Evolutionary conservation across 352 stramenopile genomes (phyloP).

Genomic region (Phytopythium helicoides): DNA sequence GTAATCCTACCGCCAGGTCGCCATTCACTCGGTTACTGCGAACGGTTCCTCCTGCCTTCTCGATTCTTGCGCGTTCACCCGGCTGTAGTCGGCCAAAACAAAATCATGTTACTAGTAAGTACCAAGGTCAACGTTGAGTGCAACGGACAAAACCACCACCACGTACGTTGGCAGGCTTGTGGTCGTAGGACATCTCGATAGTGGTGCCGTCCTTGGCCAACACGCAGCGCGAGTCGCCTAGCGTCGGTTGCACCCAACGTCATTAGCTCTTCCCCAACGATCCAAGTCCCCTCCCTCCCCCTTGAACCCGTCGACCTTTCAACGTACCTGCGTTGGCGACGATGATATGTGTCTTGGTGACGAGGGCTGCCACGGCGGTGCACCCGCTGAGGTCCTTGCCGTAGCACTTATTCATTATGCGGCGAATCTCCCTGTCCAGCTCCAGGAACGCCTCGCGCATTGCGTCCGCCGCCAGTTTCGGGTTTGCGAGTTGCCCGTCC

Average conservation of each 20-base stretch:
- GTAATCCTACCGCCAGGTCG: constrained; percentile 60
- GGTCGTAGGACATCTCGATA: constrained; percentile 88
- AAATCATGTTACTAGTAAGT: no score
- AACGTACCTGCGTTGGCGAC: constrained; percentile 68
- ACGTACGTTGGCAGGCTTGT: constrained; percentile 89
- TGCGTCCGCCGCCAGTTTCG: constrained; percentile 49
- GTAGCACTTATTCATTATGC: constrained; percentile 17
- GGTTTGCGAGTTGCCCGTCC: constrained; percentile 28
- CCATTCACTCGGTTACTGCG: constrained; percentile 81
- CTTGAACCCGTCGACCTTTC: no score
- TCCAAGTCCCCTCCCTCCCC: no score
- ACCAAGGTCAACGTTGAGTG: neutral
- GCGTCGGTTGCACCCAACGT: neutral
- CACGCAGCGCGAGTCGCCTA: constrained; percentile 80
- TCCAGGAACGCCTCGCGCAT: constrained; percentile 64
- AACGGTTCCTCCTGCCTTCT: constrained; percentile 69
- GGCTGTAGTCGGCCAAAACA: constrained; percentile 29
- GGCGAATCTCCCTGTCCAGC: constrained; percentile 59
- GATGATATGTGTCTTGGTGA: constrained; percentile 70
- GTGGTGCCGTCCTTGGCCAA: constrained; percentile 40
- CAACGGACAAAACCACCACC: constrained; percentile 1
- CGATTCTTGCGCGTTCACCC: constrained; percentile 60
- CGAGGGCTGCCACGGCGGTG: constrained; percentile 66
- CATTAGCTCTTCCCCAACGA: no score
- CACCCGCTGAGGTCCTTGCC: constrained; percentile 62